phyloP scores from a whole-genome alignment of 768 basidiomycete species.

The Dictyophora rubrovolvata region DNA sequence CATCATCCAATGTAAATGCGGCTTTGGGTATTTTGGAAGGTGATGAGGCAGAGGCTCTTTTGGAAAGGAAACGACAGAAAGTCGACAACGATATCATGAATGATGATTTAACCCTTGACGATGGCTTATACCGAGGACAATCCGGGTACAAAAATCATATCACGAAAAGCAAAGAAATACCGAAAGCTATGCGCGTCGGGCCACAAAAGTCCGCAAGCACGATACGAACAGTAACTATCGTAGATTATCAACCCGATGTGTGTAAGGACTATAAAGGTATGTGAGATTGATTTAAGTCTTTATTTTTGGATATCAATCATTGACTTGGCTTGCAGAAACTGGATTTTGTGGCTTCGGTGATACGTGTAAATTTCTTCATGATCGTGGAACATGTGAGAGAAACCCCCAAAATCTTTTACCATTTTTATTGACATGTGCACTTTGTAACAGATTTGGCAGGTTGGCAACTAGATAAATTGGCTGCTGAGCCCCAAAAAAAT shows the following conservation, averaged over 20 bases:
- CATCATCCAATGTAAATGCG: conserved; percentile 58
- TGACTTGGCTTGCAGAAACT: conserved; percentile 52
- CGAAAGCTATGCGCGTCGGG: conserved; percentile 80
- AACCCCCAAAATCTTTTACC: neutral
- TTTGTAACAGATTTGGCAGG: conserved; percentile 71
- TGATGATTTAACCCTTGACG: conserved; percentile 57
- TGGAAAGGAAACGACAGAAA: conserved; percentile 58
- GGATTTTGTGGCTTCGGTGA: conserved; percentile 99
- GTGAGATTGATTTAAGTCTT: conserved; percentile 20
- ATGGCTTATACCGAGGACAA: conserved; percentile 82
- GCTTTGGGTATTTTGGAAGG: conserved; percentile 72
- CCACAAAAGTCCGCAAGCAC: conserved; percentile 70
- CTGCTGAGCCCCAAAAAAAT: conserved; percentile 61
- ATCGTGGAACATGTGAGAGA: conserved; percentile 83
- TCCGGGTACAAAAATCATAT: conserved; percentile 72
- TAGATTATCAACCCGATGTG: conserved; percentile 98
- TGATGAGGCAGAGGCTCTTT: conserved; percentile 67
- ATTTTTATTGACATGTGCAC: conserved; percentile 3
- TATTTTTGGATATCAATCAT: conserved; percentile 7
- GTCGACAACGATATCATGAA: conserved; percentile 40
- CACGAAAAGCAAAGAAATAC: conserved; percentile 72
- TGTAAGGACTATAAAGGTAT: conserved; percentile 99
- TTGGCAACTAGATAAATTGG: conserved; percentile 95
- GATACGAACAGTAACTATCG: conserved; percentile 87
- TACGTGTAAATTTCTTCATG: conserved; percentile 98